A percentile compares a stretch with the other conserved stretches of the same genome.
Conservation (phyloP, 345 rosid species). For the Hypericum perforatum region DNA sequence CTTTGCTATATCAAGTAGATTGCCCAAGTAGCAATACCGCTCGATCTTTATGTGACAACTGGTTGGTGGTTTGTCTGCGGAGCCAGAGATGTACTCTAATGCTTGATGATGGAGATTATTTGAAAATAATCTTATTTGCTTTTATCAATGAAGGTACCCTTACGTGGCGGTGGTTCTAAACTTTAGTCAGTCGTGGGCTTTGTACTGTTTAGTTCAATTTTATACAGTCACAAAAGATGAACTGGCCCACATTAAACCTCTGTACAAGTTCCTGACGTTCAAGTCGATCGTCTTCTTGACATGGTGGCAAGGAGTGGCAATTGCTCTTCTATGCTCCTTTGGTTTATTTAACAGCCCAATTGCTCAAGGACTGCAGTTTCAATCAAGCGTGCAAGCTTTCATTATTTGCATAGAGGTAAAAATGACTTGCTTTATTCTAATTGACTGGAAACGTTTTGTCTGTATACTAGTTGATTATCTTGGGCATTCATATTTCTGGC, state of each 20-base stretch:
- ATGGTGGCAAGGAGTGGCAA: slow-evolving; percentile 99
- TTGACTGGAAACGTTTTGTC: no score
- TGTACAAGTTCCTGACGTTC: slow-evolving; percentile 84
- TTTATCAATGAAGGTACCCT: slow-evolving; percentile 63
- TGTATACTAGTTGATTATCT: no score
- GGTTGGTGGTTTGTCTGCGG: no score
- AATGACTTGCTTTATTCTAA: slow-evolving; percentile 14
- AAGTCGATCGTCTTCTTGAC: slow-evolving; percentile 96
- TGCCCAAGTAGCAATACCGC: no score
- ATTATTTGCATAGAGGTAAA: slow-evolving; percentile 95
- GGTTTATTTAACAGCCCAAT: slow-evolving; percentile 77
- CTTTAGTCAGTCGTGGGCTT: slow-evolving; percentile 98
- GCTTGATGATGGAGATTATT: no score
- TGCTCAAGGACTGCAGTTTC: slow-evolving; percentile 75
- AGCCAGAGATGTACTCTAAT: no score
- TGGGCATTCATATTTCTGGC: no score
- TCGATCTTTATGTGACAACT: no score
- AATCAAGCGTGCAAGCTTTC: slow-evolving; percentile 94
- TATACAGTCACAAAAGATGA: slow-evolving; percentile 81
- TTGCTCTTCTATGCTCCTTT: slow-evolving; percentile 72
- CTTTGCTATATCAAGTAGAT: no score
- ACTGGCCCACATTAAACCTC: slow-evolving; percentile 82
- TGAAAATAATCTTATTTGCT: no score
- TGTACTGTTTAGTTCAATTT: slow-evolving; percentile 94
- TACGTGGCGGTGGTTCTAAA: slow-evolving; percentile 93